These are phyloP conservation scores for Hyaloscypha finlandica DNA, from an alignment of 495 filamentous ascomycete genomes.

Conservation along the genomic window DNA sequence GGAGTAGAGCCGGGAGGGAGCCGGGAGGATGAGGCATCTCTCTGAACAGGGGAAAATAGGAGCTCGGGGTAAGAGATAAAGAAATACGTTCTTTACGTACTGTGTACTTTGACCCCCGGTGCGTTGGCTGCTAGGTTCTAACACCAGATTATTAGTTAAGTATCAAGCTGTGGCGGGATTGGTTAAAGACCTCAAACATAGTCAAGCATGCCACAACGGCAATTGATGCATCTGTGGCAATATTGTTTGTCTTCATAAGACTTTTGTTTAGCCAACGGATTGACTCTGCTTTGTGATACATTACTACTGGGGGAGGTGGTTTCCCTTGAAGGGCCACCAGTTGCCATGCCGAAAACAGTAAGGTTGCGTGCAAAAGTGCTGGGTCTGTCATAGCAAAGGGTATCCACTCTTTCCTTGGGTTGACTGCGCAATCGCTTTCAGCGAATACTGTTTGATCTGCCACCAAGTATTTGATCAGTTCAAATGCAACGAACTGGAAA, in stretches of 20 bases:
- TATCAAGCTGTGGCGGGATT: too few species aligned
- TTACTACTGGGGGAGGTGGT: background rate
- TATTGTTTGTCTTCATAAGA: background rate
- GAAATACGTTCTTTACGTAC: too few species aligned
- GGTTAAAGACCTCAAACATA: constrained; percentile 3
- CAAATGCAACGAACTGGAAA: background rate
- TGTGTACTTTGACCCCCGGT: constrained; percentile 8
- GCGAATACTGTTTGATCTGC: constrained; percentile 3
- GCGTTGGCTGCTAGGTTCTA: constrained; percentile 4
- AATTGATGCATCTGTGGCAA: background rate
- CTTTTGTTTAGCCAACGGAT: constrained; percentile 5
- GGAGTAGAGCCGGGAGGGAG: too few species aligned
- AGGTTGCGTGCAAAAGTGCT: constrained; percentile 4
- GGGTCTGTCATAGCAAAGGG: constrained; percentile 13
- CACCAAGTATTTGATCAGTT: background rate
- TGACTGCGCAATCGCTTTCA: background rate
- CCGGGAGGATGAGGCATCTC: too few species aligned
- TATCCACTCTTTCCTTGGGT: constrained; percentile 12
- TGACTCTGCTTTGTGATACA: constrained; percentile 10
- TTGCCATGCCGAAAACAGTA: constrained; percentile 8
- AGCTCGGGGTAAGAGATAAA: too few species aligned
- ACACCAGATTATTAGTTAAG: background rate
- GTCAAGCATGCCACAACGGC: constrained; percentile 1
- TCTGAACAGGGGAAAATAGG: too few species aligned
- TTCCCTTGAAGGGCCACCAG: constrained; percentile 1